phyloP scores from a whole-genome alignment of 768 basidiomycete genomes.

The Fistulinella prunicolor region DNA sequence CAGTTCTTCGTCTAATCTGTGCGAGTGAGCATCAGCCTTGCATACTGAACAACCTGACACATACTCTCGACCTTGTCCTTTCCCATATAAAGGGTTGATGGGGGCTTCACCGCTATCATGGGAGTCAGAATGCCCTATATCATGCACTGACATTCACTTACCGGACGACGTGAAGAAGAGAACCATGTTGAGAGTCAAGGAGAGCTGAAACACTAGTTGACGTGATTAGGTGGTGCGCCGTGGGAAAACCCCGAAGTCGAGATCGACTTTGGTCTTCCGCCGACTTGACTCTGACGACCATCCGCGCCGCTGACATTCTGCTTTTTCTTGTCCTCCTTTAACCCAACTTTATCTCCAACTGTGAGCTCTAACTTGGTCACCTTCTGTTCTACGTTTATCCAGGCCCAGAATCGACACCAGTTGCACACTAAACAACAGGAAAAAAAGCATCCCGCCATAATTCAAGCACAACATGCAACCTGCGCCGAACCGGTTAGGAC shows the following conservation, averaged over 20 bases:
- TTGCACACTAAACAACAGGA: background rate
- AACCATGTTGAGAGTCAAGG: conserved; percentile 47
- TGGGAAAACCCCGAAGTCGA: conserved; percentile 5
- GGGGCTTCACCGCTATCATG: conserved; percentile 52
- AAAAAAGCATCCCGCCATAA: conserved; percentile 1
- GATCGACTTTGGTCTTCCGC: too few relatives aligned
- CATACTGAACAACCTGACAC: conserved; percentile 25
- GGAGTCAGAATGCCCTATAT: background rate
- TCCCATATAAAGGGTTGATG: conserved; percentile 87
- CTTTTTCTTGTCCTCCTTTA: background rate
- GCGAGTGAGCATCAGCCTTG: conserved; percentile 16
- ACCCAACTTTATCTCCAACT: background rate
- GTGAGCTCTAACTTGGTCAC: background rate
- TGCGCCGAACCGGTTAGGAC: conserved; percentile 71
- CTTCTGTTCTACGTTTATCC: background rate
- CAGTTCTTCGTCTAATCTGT: conserved; percentile 81
- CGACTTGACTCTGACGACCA: conserved; percentile 6
- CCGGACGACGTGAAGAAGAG: conserved; percentile 60
- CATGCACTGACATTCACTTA: conserved; percentile 8
- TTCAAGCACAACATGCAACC: conserved; percentile 52
- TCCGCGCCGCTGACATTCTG: background rate
- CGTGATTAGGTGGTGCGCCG: too few relatives aligned
- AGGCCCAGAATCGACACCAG: background rate
- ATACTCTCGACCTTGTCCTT: conserved; percentile 94
- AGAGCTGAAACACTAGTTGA: too few relatives aligned